Evolutionary conservation across 768 basidiomycete species (phyloP), one percentile per base, ranked within the genome.

Genomic region (Gymnopilus junonius): DNA sequence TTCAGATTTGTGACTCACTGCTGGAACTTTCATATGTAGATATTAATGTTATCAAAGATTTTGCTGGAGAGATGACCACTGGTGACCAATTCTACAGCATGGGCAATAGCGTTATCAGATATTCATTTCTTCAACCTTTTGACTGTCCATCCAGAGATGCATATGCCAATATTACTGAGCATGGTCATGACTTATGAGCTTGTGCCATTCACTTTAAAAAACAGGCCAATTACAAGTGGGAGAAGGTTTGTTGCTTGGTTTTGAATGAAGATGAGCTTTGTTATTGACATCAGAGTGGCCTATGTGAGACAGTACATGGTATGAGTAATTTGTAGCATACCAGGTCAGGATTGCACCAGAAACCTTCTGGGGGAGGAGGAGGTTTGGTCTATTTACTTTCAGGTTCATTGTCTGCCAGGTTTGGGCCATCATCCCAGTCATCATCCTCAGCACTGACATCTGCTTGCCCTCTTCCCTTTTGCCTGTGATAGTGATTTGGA

Each of bases 21-120:
- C 46, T 75, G 66, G 21, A 60, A 69, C 63, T 76, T 75, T 25
- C 72, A 69, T 1, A 75, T 59, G 53, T 70, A 76, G 40, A 77
- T 67, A 46, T 77, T 77, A 70, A 76, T 74, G 59, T 77, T 76
- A 60, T 77, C 73, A 61, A 74, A 76, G 17, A 74, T 71, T 21
- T 61, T 58, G 43, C 37, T 40, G 27, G 58, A 64, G 29, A 68
- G 70, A 14, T 63, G 21, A 31, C 66, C 63, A n/a, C 68, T 68
- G 20, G 46, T 66, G 20, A 75, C 67, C 6, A 75, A 67, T 4
- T 67, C 55, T n/a, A 67, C 55, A 20, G 75, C 73, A 27, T 63
- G 55, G 2, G 34, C 23, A 8, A 70, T 69, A 2, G 72, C 71
- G 50, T 75, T 71, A 1, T 71, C 67, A 2, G 71, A 74, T 4